Base-by-base conservation (phyloP, 768 basidiomycete genomes). In the Mycena polygramma region DNA sequence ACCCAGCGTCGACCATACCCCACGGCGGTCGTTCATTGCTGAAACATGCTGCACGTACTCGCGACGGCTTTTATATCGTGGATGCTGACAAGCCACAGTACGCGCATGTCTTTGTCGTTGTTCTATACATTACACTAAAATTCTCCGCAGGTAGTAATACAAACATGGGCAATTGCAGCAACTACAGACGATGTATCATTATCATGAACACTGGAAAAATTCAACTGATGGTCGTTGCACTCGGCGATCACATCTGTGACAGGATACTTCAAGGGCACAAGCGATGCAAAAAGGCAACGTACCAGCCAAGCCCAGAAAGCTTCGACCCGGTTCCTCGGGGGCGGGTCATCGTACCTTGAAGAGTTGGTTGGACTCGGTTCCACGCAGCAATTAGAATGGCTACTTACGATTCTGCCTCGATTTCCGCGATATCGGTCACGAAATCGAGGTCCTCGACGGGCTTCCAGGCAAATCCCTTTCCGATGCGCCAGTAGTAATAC, bases 231-330 rank as follows among this genome's bases (percentile, higher is more conserved):
- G 36, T 24, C 6, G 36, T 49, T 22, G 19, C 17, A 36, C n/a
- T 19, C 6, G 0, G n/a, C 7, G 24, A 26, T 49, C 41, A 71
- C 68, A 37, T 75, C 71, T 60, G 30, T 17, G 39, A 45, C 49
- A 17, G 66, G 22, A 5, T 13, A 30, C 35, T 48, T 36, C 19
- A 36, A 14, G 6, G 19, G 37, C 7, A 35, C 7, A 10, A 0
- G 41, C 20, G n/a, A 39, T 51, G 45, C 17, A 45, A 46, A 41
- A 11, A 11, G 11, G 10, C 49, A 19, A 82, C 92, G 83, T 70
- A 96, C 92, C 79, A 96, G 80, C 91, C 91, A 93, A 68, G 80
- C 81, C 94, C 95, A 96, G 80, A 95, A 85, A 35, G 88, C 89
- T 66, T 93, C 93, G 4, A 81, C 0, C 75, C 81, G 87, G 77